Percentiles rank a stretch among this genome's conserved stretches.
Evolutionary conservation across 257 asterid genomes (phyloP).

Genomic region (Solanum chilense): DNA sequence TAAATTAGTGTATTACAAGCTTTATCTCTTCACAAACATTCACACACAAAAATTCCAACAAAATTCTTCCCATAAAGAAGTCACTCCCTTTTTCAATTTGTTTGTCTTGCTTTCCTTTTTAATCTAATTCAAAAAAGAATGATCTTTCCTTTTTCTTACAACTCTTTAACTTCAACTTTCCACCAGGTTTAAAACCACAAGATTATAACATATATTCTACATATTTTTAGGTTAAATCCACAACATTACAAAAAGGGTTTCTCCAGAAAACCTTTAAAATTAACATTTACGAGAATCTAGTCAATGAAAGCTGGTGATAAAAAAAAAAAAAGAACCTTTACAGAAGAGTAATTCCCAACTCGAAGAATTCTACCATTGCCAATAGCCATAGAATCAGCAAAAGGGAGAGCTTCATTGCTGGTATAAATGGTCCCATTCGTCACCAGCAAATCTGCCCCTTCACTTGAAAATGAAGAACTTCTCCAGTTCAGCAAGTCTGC

Average conservation of each 20-base stretch:
- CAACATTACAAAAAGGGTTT: neutral
- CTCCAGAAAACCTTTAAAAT: neutral
- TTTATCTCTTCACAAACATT: neutral
- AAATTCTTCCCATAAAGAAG: neutral
- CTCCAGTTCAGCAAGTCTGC: conserved; percentile 19
- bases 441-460: conserved; percentile 58
- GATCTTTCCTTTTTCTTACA: no score
- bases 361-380: conserved; percentile 51
- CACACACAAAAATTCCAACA: neutral
- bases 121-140: no score
- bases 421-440: conserved; percentile 69
- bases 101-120: no score
- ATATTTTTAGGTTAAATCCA: no score
- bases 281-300: no score
- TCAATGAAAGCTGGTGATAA: neutral
- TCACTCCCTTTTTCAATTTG: no score
- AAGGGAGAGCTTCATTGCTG: conserved; percentile 49
- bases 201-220: no score
- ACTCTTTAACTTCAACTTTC: no score
- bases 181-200: no score
- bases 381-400: conserved; percentile 76
- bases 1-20: neutral
- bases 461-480: neutral
- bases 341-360: conserved; percentile 37
- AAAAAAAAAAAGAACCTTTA: conserved; percentile 28